phyloP scores from a whole-genome alignment of 208 protist species.

The Acanthamoeba royreba region DNA sequence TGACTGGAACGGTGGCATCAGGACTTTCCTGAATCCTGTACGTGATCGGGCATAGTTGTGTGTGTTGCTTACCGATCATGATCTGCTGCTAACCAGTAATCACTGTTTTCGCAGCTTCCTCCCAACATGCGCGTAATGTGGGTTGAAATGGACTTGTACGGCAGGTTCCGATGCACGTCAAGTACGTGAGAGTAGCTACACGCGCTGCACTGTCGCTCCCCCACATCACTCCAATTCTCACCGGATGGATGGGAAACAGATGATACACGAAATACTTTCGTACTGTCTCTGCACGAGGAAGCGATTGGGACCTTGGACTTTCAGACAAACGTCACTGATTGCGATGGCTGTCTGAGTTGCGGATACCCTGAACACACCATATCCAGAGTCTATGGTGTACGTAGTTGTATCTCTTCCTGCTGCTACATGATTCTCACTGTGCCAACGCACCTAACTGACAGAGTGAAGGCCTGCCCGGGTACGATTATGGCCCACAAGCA shows the following conservation, averaged over 20 bases:
- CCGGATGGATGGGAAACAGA: background rate
- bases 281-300: background rate
- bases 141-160: background rate
- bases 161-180: background rate
- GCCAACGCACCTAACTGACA: background rate
- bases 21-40: background rate
- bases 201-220: background rate
- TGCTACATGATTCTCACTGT: background rate
- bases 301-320: background rate
- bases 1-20: background rate
- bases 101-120: background rate
- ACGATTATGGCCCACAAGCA: background rate
- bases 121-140: background rate
- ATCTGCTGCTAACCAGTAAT: no score
- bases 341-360: background rate
- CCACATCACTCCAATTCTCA: background rate
- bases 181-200: background rate
- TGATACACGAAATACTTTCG: background rate
- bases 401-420: no score
- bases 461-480: background rate
- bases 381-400: background rate
- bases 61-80: no score
- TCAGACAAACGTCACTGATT: background rate
- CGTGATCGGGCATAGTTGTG: no score
- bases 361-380: background rate